A percentile compares a stretch with the other conserved stretches of the same genome.
phyloP scores from a whole-genome alignment of 1,284 basidiomycete genomes.

The Cutaneotrichosporon cutaneum region DNA sequence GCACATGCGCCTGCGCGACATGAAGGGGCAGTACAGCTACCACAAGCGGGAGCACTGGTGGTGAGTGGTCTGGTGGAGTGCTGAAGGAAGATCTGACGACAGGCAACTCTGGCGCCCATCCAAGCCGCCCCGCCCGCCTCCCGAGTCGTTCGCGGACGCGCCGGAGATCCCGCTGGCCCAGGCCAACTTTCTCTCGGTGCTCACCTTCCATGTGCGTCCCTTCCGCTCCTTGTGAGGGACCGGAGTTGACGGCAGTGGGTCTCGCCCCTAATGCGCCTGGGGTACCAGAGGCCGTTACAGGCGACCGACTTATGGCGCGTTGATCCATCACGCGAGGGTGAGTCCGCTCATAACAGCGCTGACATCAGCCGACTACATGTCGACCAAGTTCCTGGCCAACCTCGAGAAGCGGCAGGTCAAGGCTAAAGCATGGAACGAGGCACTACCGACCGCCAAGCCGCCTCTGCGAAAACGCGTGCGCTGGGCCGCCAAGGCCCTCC shows the following conservation, averaged over 20 bases:
- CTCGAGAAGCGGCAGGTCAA: conserved; percentile 33
- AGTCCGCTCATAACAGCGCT: conserved; percentile 10
- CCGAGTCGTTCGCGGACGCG: conserved; percentile 61
- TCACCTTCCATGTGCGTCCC: conserved; percentile 58
- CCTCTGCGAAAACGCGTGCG: conserved; percentile 54
- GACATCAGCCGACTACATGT: conserved; percentile 57
- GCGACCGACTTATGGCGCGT: conserved; percentile 68
- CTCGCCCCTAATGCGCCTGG: conserved; percentile 66
- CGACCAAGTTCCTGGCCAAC: conserved; percentile 49
- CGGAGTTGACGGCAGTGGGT: conserved; percentile 36
- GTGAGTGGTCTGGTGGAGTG: conserved; percentile 23
- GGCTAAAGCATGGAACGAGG: conserved; percentile 45
- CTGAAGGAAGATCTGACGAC: background rate
- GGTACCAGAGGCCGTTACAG: conserved; percentile 67
- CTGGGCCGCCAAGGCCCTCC: conserved; percentile 57
- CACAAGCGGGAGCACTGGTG: conserved; percentile 45
- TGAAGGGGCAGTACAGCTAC: conserved; percentile 28
- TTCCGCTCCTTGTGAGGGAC: background rate
- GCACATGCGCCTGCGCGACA: conserved; percentile 29
- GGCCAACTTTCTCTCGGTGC: conserved; percentile 60
- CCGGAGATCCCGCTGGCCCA: conserved; percentile 61
- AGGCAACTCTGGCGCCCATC: conserved; percentile 60
- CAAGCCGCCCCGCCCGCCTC: conserved; percentile 60
- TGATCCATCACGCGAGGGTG: conserved; percentile 56
- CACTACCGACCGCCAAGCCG: conserved; percentile 39